A percentile compares a stretch with the other conserved stretches of the same genome.
Conservation (phyloP, 2,329 filamentous ascomycete genomes). For the Penicillium sp. region DNA sequence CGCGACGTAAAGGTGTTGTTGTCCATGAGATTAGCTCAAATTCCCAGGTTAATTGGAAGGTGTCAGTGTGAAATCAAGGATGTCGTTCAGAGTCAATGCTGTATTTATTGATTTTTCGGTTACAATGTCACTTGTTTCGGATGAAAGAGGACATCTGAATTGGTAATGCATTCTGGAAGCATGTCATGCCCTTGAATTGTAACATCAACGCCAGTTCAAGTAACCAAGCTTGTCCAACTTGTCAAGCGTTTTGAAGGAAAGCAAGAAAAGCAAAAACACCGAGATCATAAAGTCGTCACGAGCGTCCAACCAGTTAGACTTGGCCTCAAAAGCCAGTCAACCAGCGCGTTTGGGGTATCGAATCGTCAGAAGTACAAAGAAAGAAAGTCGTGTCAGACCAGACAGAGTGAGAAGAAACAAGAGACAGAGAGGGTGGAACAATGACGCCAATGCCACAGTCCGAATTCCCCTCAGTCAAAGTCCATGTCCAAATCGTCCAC, state of each 20-base stretch:
- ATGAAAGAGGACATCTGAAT: not conserved
- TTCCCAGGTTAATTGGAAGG: not conserved
- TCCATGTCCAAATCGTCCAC: constrained; percentile 54
- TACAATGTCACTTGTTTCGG: constrained; percentile 10
- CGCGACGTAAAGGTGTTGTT: not conserved
- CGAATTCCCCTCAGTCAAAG: constrained; percentile 24
- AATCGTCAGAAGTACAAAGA: constrained; percentile 21
- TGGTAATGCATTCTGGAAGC: not conserved
- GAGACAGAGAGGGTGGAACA: not conserved
- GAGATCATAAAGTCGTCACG: constrained; percentile 24
- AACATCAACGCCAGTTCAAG: not conserved
- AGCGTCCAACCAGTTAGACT: constrained; percentile 10
- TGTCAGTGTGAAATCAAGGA: not conserved
- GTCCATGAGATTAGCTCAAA: not conserved
- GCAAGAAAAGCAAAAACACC: constrained; percentile 10
- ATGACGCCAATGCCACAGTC: not conserved
- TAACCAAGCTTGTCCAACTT: too few relatives aligned
- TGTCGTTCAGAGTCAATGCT: not conserved
- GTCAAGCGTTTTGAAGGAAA: not conserved
- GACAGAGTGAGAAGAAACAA: not conserved
- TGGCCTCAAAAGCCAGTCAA: constrained; percentile 10
- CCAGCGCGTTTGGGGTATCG: constrained; percentile 23
- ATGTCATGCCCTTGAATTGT: not conserved
- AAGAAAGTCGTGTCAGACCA: constrained; percentile 1
- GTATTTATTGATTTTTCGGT: constrained; percentile 13